phyloP scores from a whole-genome alignment of 306 rosid genomes.

The Ormosia semicastrata region DNA sequence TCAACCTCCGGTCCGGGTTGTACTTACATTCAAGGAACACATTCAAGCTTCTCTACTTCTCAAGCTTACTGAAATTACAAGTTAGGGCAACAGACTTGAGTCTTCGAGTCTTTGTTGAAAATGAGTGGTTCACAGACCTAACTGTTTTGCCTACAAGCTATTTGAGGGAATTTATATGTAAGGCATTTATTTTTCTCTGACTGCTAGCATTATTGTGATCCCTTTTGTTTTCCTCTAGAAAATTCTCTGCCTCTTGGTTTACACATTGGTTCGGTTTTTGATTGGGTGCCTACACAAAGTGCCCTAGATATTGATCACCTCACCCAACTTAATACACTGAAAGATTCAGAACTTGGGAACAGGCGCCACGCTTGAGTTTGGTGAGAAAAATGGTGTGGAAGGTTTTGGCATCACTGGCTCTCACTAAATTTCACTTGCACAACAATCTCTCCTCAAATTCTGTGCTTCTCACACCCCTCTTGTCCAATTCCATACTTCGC shows the following conservation, averaged over 20 bases:
- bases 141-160: background rate
- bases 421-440: constrained; percentile 25
- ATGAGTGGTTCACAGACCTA: too few species aligned
- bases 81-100: too few species aligned
- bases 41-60: too few species aligned
- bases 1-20: too few species aligned
- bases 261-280: background rate
- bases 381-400: constrained; percentile 26
- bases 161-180: background rate
- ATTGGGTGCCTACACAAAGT: background rate
- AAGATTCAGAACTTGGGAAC: background rate
- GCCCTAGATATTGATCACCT: background rate
- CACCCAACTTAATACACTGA: background rate
- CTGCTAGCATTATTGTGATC: background rate
- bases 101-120: too few species aligned
- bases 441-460: constrained; percentile 27
- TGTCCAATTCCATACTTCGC: constrained; percentile 16
- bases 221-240: background rate
- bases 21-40: too few species aligned
- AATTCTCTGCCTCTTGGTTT: background rate
- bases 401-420: constrained; percentile 32
- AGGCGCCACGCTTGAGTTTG: background rate
- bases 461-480: constrained; percentile 9
- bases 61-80: too few species aligned
- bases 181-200: background rate